phyloP scores from a whole-genome alignment of 1,139 yeast species.

The Debaryomyces coudertii region DNA sequence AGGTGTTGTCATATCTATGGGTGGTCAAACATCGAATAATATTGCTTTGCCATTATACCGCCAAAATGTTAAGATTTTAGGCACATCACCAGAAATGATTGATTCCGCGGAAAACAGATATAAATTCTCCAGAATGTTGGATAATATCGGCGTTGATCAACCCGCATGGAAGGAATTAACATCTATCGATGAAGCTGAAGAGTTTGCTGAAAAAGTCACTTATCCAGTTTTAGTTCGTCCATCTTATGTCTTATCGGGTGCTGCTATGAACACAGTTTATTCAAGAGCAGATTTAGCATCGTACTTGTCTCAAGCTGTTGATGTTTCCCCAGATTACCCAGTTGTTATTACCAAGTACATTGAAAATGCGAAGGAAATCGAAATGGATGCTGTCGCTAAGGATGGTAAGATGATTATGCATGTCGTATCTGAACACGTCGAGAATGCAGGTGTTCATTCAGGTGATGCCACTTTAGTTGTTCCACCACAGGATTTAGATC shows the following conservation, averaged over 20 bases:
- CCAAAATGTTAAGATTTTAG: constrained; percentile 92
- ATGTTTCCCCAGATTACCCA: constrained; percentile 96
- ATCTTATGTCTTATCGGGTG: constrained; percentile 96
- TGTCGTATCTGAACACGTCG: constrained; percentile 98
- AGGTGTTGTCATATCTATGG: constrained; percentile 97
- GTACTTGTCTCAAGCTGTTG: constrained; percentile 91
- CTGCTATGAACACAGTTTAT: constrained; percentile 98
- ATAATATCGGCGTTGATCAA: constrained; percentile 95
- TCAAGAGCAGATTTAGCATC: constrained; percentile 86
- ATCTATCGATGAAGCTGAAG: constrained; percentile 90
- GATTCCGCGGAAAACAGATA: constrained; percentile 98
- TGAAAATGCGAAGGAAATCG: constrained; percentile 97
- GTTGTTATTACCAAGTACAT: constrained; percentile 97
- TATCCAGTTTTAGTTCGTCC: constrained; percentile 98
- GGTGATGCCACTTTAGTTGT: constrained; percentile 98
- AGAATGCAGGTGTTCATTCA: constrained; percentile 98
- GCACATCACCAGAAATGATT: constrained; percentile 98
- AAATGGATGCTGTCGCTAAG: constrained; percentile 97
- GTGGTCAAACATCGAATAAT: constrained; percentile 98
- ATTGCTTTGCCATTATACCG: constrained; percentile 93
- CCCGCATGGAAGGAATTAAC: constrained; percentile 99
- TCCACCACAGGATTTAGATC: constrained; percentile 95
- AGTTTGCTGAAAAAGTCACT: constrained; percentile 85
- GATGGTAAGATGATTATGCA: constrained; percentile 96
- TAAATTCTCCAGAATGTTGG: constrained; percentile 97